phyloP scores from a whole-genome alignment of 1,139 yeast genomes.

The Zhuliangozyma parablackwelliae region DNA sequence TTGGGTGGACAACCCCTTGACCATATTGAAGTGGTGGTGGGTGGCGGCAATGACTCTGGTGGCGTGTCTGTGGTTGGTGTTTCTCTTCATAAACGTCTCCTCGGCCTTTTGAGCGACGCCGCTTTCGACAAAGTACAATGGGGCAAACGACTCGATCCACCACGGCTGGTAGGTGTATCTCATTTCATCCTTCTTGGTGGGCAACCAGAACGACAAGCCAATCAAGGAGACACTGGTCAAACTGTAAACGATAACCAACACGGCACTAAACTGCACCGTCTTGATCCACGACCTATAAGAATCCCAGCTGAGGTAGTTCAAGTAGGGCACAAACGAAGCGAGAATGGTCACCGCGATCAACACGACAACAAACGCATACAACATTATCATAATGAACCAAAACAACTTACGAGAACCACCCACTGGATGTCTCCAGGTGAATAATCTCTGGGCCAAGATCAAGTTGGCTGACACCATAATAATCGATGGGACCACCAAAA shows the following conservation, averaged over 20 bases:
- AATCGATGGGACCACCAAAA: conserved; percentile 31
- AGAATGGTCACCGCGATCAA: conserved; percentile 30
- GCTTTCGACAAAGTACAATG: conserved; percentile 38
- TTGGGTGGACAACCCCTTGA: conserved; percentile 37
- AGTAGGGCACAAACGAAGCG: conserved; percentile 33
- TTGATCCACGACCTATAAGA: conserved; percentile 22
- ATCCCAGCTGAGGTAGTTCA: conserved; percentile 21
- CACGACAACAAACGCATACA: conserved; percentile 27
- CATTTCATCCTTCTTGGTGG: conserved; percentile 42
- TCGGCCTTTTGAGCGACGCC: conserved; percentile 39
- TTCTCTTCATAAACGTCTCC: conserved; percentile 40
- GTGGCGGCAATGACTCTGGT: conserved; percentile 43
- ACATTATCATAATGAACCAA: conserved; percentile 29
- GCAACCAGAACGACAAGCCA: conserved; percentile 36
- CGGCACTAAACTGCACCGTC: conserved; percentile 27
- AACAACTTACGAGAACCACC: conserved; percentile 39
- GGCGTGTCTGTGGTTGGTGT: conserved; percentile 42
- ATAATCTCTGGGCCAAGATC: conserved; percentile 39
- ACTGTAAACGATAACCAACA: conserved; percentile 31
- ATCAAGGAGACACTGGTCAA: conserved; percentile 34
- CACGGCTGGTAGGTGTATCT: conserved; percentile 45
- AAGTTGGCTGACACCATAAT: conserved; percentile 34
- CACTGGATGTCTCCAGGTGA: conserved; percentile 47
- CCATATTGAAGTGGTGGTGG: conserved; percentile 38
- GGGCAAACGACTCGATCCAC: conserved; percentile 44